Percentiles rank a stretch among this genome's conserved stretches.
These are phyloP conservation scores for Dothistroma septosporum DNA, from an alignment of 2,329 filamentous ascomycete species.

Conservation along the genomic window DNA sequence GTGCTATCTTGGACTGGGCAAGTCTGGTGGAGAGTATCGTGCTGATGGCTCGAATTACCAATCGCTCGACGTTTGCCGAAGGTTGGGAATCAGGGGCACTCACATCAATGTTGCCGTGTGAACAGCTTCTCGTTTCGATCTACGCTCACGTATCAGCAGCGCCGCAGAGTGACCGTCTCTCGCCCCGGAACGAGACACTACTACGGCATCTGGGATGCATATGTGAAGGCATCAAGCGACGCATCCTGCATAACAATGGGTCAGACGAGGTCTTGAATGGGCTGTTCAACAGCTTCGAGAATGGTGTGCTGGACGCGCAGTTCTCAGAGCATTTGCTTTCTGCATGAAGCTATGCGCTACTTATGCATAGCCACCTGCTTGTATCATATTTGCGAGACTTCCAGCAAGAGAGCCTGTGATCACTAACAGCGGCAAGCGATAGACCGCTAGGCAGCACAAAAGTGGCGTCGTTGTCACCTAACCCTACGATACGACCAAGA, in stretches of 20 bases:
- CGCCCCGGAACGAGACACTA: conserved; percentile 18
- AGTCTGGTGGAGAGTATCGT: conserved; percentile 24
- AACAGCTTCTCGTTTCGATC: conserved; percentile 19
- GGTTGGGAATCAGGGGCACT: conserved; percentile 28
- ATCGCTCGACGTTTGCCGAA: conserved; percentile 10
- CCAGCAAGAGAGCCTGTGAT: neutral
- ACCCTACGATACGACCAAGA: too few relatives aligned
- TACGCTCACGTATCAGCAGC: conserved; percentile 21
- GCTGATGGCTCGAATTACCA: conserved; percentile 21
- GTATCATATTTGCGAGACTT: neutral
- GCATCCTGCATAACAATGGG: conserved; percentile 6
- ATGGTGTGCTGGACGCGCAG: neutral
- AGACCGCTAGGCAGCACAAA: too few relatives aligned
- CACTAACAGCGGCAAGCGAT: too few relatives aligned
- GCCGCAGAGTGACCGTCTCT: conserved; percentile 19
- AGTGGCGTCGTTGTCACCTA: too few relatives aligned
- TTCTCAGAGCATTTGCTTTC: neutral
- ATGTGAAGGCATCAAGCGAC: conserved; percentile 22
- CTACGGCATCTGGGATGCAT: conserved; percentile 16
- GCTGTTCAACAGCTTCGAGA: neutral
- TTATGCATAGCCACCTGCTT: neutral
- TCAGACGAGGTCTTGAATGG: neutral
- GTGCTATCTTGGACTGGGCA: conserved; percentile 27
- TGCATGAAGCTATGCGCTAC: neutral
- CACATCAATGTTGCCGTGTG: conserved; percentile 26